Percentiles rank a stretch among this genome's conserved stretches.
Conservation (phyloP, 1,284 basidiomycete species). For the Fomitopsis palustris region DNA sequence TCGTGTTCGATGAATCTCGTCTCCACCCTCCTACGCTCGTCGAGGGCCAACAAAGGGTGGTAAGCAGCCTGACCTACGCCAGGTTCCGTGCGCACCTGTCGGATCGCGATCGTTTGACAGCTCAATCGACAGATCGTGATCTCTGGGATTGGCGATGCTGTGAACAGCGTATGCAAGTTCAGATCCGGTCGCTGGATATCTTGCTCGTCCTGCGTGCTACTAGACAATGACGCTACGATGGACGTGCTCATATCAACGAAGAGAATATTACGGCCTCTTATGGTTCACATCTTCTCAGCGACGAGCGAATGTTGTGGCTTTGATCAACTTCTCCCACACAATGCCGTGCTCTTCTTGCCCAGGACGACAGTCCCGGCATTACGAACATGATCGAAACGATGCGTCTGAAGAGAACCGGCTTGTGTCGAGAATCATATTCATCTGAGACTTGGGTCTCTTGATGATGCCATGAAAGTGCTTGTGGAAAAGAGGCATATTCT, state of each 20-base stretch:
- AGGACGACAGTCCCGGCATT: not conserved
- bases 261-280: not conserved
- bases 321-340: not conserved
- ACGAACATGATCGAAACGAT: not conserved
- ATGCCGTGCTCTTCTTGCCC: not conserved
- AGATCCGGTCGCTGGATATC: not conserved
- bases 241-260: not conserved
- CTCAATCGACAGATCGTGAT: not conserved
- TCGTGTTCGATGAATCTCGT: not conserved
- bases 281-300: not conserved
- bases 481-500: not conserved
- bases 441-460: no score
- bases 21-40: not conserved
- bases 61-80: not conserved
- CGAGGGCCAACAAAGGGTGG: not conserved
- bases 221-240: not conserved
- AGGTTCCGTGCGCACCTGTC: not conserved
- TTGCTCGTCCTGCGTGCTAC: not conserved
- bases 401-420: no score
- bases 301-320: not conserved
- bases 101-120: slow-evolving; percentile 2
- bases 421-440: no score
- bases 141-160: not conserved
- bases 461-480: not conserved
- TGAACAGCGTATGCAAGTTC: not conserved